Evolutionary conservation across 805 yeast genomes (phyloP).

Genomic region (Isabelozyma gotoi): DNA sequence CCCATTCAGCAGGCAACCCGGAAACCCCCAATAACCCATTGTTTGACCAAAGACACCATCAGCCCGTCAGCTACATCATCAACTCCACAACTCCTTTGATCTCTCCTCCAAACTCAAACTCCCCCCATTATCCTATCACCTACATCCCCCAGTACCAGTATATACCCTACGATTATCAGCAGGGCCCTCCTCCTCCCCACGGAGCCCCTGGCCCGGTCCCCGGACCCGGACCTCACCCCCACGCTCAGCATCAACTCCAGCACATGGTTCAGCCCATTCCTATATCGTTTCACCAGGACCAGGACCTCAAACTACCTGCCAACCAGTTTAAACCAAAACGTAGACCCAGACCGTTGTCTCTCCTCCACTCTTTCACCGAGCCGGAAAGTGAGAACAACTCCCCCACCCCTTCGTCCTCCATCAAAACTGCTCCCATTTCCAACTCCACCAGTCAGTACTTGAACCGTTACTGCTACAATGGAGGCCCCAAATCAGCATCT

Average conservation of each 20-base stretch:
- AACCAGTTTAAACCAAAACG: conserved; percentile 36
- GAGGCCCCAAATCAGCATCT: conserved; percentile 18
- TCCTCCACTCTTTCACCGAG: conserved; percentile 30
- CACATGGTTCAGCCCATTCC: conserved; percentile 3
- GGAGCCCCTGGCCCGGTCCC: too few relatives aligned
- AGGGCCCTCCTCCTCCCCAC: neutral
- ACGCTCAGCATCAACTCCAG: conserved; percentile 2
- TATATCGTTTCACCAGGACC: neutral
- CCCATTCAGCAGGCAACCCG: conserved; percentile 2
- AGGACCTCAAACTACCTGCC: conserved; percentile 16
- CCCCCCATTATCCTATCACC: conserved; percentile 17
- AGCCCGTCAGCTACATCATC: neutral
- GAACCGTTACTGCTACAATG: neutral
- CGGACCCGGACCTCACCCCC: neutral
- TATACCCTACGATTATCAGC: neutral
- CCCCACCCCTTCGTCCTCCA: conserved; percentile 4
- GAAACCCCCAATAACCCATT: conserved; percentile 10
- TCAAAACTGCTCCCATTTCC: conserved; percentile 27
- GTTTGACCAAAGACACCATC: conserved; percentile 2
- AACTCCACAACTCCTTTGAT: conserved; percentile 10
- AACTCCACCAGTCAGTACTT: conserved; percentile 6
- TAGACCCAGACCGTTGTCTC: conserved; percentile 39
- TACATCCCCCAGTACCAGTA: neutral
- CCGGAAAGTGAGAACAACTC: conserved; percentile 12
- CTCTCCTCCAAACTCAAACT: conserved; percentile 27